phyloP scores from a whole-genome alignment of 805 yeast genomes.

The Myxozyma monticola region DNA sequence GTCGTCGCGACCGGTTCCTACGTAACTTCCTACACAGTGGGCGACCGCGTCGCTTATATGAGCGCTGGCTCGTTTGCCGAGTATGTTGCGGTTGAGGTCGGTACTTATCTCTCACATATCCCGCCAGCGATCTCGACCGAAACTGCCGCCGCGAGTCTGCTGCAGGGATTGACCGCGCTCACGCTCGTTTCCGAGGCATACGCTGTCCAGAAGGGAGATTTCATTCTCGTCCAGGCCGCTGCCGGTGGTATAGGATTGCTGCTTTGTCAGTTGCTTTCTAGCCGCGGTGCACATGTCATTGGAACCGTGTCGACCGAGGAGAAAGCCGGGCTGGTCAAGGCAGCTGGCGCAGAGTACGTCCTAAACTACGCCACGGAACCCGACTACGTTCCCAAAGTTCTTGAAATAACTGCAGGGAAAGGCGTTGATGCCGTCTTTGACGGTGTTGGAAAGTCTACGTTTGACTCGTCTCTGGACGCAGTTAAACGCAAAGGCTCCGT shows the following conservation, averaged over 20 bases:
- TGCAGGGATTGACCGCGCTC: constrained; percentile 80
- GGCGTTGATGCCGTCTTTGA: constrained; percentile 75
- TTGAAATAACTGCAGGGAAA: constrained; percentile 59
- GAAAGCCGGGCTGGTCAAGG: constrained; percentile 65
- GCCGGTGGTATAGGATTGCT: constrained; percentile 92
- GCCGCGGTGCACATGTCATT: constrained; percentile 75
- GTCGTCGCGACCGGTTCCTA: constrained; percentile 63
- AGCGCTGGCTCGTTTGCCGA: constrained; percentile 66
- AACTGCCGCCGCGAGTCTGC: constrained; percentile 57
- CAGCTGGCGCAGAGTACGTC: constrained; percentile 73
- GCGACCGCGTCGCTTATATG: constrained; percentile 68
- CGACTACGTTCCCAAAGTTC: constrained; percentile 56
- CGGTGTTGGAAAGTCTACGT: constrained; percentile 77
- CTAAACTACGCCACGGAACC: constrained; percentile 51
- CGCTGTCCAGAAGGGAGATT: constrained; percentile 66
- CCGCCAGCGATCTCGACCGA: constrained; percentile 50
- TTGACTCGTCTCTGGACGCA: constrained; percentile 59
- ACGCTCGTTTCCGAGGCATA: constrained; percentile 69
- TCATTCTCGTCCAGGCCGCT: constrained; percentile 81
- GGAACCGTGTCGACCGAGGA: constrained; percentile 80
- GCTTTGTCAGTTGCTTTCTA: constrained; percentile 61
- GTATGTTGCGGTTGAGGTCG: constrained; percentile 50
- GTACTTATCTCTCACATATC: constrained; percentile 46
- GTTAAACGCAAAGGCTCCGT: constrained; percentile 68
- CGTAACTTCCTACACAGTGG: constrained; percentile 57